Conservation (phyloP, 441 rosid genomes). For the Brassica balearica region DNA sequence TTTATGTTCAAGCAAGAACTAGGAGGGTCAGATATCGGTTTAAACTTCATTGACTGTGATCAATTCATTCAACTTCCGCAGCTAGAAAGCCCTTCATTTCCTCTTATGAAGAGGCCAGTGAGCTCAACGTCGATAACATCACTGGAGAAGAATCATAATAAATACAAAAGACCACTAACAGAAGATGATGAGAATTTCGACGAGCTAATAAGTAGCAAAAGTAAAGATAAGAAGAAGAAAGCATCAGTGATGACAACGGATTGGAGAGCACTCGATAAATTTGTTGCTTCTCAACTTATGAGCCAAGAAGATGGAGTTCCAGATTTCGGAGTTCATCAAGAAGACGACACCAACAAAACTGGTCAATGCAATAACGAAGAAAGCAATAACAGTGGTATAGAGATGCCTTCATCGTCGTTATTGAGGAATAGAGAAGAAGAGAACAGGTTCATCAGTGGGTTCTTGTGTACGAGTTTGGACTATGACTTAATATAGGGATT, state of each 20-base stretch:
- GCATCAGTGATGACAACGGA: conserved; percentile 57
- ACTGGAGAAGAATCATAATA: conserved; percentile 34
- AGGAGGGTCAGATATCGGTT: conserved; percentile 60
- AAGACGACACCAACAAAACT: neutral
- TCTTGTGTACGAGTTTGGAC: conserved; percentile 59
- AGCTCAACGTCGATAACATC: conserved; percentile 48
- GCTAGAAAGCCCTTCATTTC: conserved; percentile 74
- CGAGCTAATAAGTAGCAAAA: conserved; percentile 30
- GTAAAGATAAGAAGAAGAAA: conserved; percentile 39
- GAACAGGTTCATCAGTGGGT: conserved; percentile 55
- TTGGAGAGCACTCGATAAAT: conserved; percentile 89
- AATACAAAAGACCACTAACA: conserved; percentile 35
- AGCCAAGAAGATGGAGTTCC: conserved; percentile 55
- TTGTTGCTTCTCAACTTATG: conserved; percentile 86
- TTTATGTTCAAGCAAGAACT: conserved; percentile 69
- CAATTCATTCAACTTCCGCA: conserved; percentile 78
- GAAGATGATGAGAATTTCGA: conserved; percentile 38
- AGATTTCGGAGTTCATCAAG: conserved; percentile 24
- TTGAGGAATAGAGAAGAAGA: conserved; percentile 56
- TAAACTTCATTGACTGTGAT: conserved; percentile 55
- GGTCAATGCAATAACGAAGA: conserved; percentile 20
- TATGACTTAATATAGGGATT: conserved; percentile 58
- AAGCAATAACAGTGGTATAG: conserved; percentile 44
- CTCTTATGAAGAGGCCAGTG: conserved; percentile 60
- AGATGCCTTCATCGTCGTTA: conserved; percentile 46